Evolutionary conservation across 768 basidiomycete species (phyloP).

Genomic region (Crassisporium funariophilum): DNA sequence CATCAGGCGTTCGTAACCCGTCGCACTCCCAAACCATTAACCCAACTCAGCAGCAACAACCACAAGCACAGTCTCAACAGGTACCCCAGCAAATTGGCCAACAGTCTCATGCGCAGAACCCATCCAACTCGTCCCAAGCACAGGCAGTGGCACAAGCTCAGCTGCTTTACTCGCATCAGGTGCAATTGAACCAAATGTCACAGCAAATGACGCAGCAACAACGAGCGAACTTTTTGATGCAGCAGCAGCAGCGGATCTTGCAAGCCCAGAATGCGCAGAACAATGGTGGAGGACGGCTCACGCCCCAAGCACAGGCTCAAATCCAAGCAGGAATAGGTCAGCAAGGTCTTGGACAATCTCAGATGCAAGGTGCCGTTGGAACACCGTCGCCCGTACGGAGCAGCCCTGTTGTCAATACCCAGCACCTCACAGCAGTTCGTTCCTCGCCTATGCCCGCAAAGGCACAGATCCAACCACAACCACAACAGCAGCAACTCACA

Average conservation of each 20-base stretch:
- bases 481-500: slow-evolving; percentile 22
- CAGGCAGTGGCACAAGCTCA: slow-evolving; percentile 13
- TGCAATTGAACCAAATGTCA: slow-evolving; percentile 20
- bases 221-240: slow-evolving; percentile 7
- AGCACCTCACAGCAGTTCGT: slow-evolving; percentile 27
- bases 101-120: slow-evolving; percentile 1
- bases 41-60: slow-evolving; percentile 10
- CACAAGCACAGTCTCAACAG: slow-evolving; percentile 12
- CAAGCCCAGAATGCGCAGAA: slow-evolving; percentile 13
- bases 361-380: slow-evolving; percentile 10
- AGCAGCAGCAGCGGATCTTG: slow-evolving; percentile 20
- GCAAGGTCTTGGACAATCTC: slow-evolving; percentile 2
- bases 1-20: slow-evolving; percentile 6
- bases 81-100: slow-evolving; percentile 16
- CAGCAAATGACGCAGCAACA: slow-evolving; percentile 17
- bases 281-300: slow-evolving; percentile 20
- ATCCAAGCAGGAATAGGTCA: slow-evolving; percentile 6
- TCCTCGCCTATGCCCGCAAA: slow-evolving; percentile 25
- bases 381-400: slow-evolving; percentile 30
- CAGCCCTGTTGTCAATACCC: slow-evolving; percentile 39
- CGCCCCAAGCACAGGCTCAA: slow-evolving; percentile 23
- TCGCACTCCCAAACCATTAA: slow-evolving; percentile 8
- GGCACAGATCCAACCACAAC: slow-evolving; percentile 25
- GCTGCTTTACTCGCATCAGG: slow-evolving; percentile 10
- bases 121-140: slow-evolving; percentile 11